Conservation (phyloP, 164 flowering plant genomes). For the Annona squamosa region DNA sequence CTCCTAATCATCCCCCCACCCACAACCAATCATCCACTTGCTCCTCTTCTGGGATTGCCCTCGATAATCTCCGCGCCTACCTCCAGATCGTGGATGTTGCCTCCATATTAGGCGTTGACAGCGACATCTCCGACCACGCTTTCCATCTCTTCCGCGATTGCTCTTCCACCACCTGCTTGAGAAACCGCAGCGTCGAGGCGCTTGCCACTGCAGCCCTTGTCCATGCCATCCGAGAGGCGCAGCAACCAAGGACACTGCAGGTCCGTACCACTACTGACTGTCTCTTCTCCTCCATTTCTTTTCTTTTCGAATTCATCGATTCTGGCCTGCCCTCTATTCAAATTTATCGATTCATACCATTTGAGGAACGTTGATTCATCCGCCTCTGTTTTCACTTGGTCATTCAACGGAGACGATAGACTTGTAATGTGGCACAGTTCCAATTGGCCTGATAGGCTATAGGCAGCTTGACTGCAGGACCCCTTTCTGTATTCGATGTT, state of each 20-base stretch:
- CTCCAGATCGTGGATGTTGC: slow-evolving; percentile 90
- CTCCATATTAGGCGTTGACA: slow-evolving; percentile 72
- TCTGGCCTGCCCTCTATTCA: too few relatives aligned
- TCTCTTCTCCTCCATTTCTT: background rate
- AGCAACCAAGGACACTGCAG: slow-evolving; percentile 97
- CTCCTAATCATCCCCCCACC: background rate
- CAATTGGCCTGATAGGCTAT: too few relatives aligned
- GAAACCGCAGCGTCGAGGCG: slow-evolving; percentile 94
- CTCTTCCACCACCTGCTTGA: slow-evolving; percentile 84
- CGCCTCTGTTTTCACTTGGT: too few relatives aligned
- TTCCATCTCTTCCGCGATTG: slow-evolving; percentile 93
- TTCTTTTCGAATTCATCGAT: too few relatives aligned
- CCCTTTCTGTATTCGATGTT: too few relatives aligned
- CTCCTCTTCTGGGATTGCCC: slow-evolving; percentile 40
- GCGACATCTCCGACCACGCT: slow-evolving; percentile 80
- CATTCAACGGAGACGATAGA: too few relatives aligned
- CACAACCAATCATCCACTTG: background rate
- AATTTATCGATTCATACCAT: too few relatives aligned
- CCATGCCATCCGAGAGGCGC: slow-evolving; percentile 94
- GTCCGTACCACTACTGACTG: slow-evolving; percentile 20
- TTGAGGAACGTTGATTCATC: too few relatives aligned
- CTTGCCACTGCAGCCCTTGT: slow-evolving; percentile 96
- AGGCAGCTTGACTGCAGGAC: too few relatives aligned
- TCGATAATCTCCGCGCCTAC: slow-evolving; percentile 87
- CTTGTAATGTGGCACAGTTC: too few relatives aligned